A percentile compares a stretch with the other conserved stretches of the same genome.
Evolutionary conservation across 169 alveolate species (phyloP).

Genomic region (Miamiensis avidus): DNA sequence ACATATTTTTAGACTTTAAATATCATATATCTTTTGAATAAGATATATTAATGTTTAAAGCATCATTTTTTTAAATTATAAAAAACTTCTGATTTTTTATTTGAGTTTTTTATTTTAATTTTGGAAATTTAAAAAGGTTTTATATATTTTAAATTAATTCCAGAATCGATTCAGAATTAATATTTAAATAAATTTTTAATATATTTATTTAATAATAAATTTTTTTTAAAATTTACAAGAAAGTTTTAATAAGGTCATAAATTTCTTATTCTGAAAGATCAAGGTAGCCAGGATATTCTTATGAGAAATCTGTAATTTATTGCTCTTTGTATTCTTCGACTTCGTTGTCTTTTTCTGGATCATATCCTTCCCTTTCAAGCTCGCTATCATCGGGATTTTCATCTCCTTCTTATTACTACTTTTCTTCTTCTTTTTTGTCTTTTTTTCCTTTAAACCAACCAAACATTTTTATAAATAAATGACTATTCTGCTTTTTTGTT

Average conservation of each 20-base stretch:
- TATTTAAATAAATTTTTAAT: background rate
- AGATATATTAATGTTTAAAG: too few species aligned
- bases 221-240: conserved; percentile 1
- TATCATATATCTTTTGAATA: background rate
- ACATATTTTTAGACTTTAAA: background rate
- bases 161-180: background rate
- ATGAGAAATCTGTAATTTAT: conserved; percentile 38
- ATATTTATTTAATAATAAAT: background rate
- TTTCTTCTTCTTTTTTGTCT: conserved; percentile 11
- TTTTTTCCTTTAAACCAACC: conserved; percentile 47
- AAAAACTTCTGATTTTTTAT: too few species aligned
- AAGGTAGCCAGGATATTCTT: conserved; percentile 42
- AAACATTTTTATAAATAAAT: conserved; percentile 16
- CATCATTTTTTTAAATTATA: background rate
- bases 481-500: background rate
- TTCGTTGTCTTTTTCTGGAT: conserved; percentile 30
- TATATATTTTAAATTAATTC: background rate
- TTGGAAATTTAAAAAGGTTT: background rate
- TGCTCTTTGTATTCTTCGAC: conserved; percentile 38
- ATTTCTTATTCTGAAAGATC: conserved; percentile 28
- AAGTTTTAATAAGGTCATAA: conserved; percentile 9
- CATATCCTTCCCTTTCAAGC: conserved; percentile 39
- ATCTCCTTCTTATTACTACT: conserved; percentile 5
- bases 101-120: background rate
- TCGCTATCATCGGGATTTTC: conserved; percentile 35